Percentiles rank a stretch among this genome's conserved stretches.
These are phyloP conservation scores for Aspergillus ochraceoroseus DNA, from an alignment of 2,329 filamentous ascomycete genomes.

Conservation along the genomic window DNA sequence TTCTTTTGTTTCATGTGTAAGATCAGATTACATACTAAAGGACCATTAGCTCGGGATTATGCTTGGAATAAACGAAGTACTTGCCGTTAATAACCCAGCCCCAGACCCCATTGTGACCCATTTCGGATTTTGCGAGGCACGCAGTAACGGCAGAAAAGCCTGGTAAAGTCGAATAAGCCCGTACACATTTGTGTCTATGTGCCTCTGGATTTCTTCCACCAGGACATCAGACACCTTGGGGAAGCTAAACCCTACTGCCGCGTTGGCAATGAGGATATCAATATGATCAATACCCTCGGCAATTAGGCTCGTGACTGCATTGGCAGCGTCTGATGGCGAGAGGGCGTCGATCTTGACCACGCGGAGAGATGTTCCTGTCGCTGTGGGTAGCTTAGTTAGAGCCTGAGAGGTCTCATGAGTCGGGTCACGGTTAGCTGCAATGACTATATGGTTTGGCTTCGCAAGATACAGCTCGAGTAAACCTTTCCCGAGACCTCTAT, in stretches of 20 bases:
- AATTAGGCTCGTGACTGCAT: slow-evolving; percentile 32
- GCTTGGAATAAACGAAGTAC: background rate
- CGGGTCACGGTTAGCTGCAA: slow-evolving; percentile 9
- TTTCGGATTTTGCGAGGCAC: slow-evolving; percentile 13
- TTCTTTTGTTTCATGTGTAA: too few species aligned
- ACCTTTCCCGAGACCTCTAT: slow-evolving; percentile 12
- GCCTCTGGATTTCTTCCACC: slow-evolving; percentile 21
- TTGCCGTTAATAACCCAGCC: slow-evolving; percentile 11
- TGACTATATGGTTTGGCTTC: slow-evolving; percentile 10
- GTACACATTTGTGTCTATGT: slow-evolving; percentile 34
- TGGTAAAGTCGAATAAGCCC: slow-evolving; percentile 26
- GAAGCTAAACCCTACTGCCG: slow-evolving; percentile 36
- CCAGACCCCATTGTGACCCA: slow-evolving; percentile 18
- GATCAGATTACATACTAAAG: slow-evolving; percentile 1
- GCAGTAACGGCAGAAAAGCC: slow-evolving; percentile 14
- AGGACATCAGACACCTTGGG: slow-evolving; percentile 17
- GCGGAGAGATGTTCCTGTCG: slow-evolving; percentile 35
- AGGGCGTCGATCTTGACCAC: slow-evolving; percentile 44
- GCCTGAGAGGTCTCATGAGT: slow-evolving; percentile 2
- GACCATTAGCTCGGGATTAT: background rate
- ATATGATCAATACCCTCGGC: slow-evolving; percentile 39
- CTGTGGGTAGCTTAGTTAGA: slow-evolving; percentile 32
- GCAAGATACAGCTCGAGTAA: slow-evolving; percentile 10
- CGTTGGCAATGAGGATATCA: slow-evolving; percentile 53
- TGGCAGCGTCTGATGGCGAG: slow-evolving; percentile 32